Evolutionary conservation across 176 grass and related monocot species (phyloP).

Genomic region (Phyllostachys edulis): DNA sequence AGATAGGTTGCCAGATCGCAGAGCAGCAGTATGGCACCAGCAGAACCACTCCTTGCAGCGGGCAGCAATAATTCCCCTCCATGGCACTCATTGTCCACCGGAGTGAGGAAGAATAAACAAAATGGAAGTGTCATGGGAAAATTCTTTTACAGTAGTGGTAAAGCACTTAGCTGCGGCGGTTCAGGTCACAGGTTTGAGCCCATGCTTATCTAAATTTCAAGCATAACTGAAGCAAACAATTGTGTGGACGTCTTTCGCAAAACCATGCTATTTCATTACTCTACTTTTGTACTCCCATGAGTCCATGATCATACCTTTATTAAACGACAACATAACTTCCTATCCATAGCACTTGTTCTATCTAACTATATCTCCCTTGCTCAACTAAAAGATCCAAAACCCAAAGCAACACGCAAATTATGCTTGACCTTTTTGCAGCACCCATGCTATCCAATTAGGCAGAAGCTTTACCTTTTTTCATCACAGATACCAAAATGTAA

Average conservation of each 20-base stretch:
- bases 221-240: not conserved
- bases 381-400: conserved; percentile 13
- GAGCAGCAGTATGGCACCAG: conserved; percentile 11
- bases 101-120: not conserved
- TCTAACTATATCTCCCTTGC: not conserved
- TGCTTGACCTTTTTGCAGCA: conserved; percentile 37
- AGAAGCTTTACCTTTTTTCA: not conserved
- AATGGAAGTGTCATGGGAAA: no score
- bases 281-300: not conserved
- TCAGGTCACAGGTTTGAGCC: no score
- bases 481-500: not conserved
- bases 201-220: not conserved
- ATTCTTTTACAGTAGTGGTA: no score
- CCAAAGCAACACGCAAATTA: conserved; percentile 32
- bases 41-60: not conserved
- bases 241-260: not conserved
- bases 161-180: no score
- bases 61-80: not conserved
- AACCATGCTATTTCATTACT: not conserved
- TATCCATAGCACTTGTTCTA: not conserved
- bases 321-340: not conserved
- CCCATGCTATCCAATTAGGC: not conserved
- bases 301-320: not conserved
- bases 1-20: not conserved
- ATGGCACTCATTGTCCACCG: not conserved